Evolutionary conservation across 805 yeast genomes (phyloP).

Genomic region (Trichomonascus vanleenenianus): DNA sequence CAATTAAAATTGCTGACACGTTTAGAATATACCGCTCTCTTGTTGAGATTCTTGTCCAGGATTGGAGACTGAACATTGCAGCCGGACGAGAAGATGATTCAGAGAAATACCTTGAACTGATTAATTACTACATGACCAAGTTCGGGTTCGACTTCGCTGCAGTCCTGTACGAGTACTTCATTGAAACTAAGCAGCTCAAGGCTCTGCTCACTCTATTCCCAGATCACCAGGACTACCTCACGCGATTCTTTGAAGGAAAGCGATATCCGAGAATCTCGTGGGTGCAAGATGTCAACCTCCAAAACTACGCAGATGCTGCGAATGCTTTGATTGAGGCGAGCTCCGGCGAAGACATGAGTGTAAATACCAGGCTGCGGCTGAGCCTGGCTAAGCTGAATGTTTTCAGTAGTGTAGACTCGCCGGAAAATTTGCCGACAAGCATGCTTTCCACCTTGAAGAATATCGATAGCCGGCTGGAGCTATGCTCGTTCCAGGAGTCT

Average conservation of each 20-base stretch:
- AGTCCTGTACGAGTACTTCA: conserved; percentile 51
- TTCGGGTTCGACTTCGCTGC: conserved; percentile 66
- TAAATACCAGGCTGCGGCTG: conserved; percentile 46
- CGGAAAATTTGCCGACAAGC: neutral
- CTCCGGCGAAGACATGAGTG: conserved; percentile 34
- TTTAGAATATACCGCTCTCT: conserved; percentile 60
- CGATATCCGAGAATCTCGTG: conserved; percentile 46
- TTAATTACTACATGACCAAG: conserved; percentile 42
- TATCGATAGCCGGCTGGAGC: conserved; percentile 44
- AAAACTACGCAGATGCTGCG: conserved; percentile 45
- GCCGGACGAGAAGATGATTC: conserved; percentile 1
- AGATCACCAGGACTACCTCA: conserved; percentile 41
- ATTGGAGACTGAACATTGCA: conserved; percentile 22
- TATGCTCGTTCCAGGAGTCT: conserved; percentile 41
- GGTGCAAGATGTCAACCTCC: conserved; percentile 55
- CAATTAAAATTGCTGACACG: conserved; percentile 55
- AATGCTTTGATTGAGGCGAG: conserved; percentile 37
- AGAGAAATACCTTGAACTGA: conserved; percentile 4
- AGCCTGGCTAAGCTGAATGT: conserved; percentile 67
- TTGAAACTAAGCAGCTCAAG: conserved; percentile 44
- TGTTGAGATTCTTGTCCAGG: conserved; percentile 45
- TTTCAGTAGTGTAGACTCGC: conserved; percentile 33
- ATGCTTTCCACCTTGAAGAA: conserved; percentile 20
- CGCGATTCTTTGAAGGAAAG: conserved; percentile 41
- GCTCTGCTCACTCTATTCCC: conserved; percentile 51